Percentiles rank a stretch among this genome's conserved stretches.
phyloP scores from a whole-genome alignment of 1,284 basidiomycete genomes.

The Leccinum holopus region DNA sequence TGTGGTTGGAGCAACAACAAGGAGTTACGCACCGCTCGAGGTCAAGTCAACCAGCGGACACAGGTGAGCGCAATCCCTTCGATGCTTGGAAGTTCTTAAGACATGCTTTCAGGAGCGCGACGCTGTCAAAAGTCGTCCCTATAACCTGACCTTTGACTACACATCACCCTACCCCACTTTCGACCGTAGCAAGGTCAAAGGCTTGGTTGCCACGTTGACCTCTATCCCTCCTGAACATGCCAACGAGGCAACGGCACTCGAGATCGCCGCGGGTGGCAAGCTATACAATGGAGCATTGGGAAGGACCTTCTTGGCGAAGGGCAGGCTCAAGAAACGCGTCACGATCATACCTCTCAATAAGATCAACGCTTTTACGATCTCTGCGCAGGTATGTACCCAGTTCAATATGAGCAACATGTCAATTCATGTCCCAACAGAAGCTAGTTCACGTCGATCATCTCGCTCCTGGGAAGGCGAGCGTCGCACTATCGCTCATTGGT shows the following conservation, averaged over 20 bases:
- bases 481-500: constrained; percentile 85
- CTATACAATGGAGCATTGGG: constrained; percentile 68
- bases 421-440: constrained; percentile 52
- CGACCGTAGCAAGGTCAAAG: too few species aligned
- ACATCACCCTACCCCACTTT: too few species aligned
- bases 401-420: not conserved
- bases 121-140: too few species aligned
- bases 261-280: too few species aligned
- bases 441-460: constrained; percentile 71
- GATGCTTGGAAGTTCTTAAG: too few species aligned
- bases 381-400: constrained; percentile 52
- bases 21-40: constrained; percentile 58
- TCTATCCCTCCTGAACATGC: too few species aligned
- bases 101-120: too few species aligned
- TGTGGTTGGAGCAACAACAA: constrained; percentile 82
- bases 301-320: constrained; percentile 81
- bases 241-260: too few species aligned
- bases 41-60: too few species aligned
- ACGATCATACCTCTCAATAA: constrained; percentile 93
- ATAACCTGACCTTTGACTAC: too few species aligned
- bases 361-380: constrained; percentile 73
- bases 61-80: too few species aligned
- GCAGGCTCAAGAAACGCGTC: constrained; percentile 84
- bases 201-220: too few species aligned
- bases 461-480: constrained; percentile 82